Conservation (phyloP, 192 early-diverging fungal species). For the Gaertneriomyces sp. region DNA sequence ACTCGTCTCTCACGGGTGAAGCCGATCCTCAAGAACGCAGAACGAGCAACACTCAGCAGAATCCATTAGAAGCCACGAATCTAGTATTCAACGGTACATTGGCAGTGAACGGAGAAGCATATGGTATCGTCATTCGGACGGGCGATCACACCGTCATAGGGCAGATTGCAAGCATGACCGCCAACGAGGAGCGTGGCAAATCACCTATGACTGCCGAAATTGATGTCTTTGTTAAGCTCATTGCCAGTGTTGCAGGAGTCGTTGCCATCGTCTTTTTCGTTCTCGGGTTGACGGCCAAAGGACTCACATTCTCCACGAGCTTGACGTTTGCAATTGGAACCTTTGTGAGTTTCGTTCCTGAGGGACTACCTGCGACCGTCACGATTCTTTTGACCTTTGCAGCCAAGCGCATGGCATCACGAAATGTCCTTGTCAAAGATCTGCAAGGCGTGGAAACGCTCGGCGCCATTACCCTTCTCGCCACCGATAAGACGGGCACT, state of each 20-base stretch:
- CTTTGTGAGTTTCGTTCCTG: constrained; percentile 82
- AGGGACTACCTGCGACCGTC: constrained; percentile 92
- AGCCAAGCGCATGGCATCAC: constrained; percentile 86
- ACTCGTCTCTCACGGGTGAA: constrained; percentile 94
- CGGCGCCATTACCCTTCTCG: constrained; percentile 92
- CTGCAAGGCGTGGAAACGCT: constrained; percentile 95
- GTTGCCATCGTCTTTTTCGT: constrained; percentile 84
- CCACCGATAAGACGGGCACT: constrained; percentile 97
- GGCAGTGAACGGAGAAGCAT: constrained; percentile 72
- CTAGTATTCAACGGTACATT: constrained; percentile 88
- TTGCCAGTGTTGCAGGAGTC: constrained; percentile 72
- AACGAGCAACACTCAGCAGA: constrained; percentile 62
- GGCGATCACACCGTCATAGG: constrained; percentile 93
- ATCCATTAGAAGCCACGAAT: constrained; percentile 90
- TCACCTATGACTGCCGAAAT: constrained; percentile 80
- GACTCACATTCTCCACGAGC: constrained; percentile 22
- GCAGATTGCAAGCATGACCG: constrained; percentile 86
- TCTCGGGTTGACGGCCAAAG: constrained; percentile 63
- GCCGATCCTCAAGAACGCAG: constrained; percentile 86
- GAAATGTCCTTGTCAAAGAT: constrained; percentile 93
- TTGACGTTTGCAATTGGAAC: constrained; percentile 84
- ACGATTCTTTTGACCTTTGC: constrained; percentile 92
- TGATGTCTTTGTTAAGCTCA: constrained; percentile 75
- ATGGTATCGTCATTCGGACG: constrained; percentile 88
- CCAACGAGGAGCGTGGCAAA: constrained; percentile 67